These are phyloP conservation scores for Lactuca saligna DNA, from an alignment of 129 eudicot species.

Conservation along the genomic window DNA sequence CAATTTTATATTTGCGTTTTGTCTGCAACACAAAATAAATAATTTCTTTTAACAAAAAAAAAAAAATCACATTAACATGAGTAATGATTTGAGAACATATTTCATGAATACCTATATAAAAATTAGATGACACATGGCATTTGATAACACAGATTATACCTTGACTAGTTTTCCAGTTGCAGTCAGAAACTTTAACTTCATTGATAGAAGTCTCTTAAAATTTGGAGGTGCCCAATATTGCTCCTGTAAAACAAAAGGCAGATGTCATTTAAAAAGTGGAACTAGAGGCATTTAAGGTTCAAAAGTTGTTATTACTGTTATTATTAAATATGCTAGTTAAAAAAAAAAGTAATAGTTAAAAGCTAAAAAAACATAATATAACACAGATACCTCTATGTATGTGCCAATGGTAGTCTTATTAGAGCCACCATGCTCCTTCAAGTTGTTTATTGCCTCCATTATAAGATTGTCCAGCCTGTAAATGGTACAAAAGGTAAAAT, in stretches of 20 bases:
- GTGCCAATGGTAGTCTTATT: constrained; percentile 88
- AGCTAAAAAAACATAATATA: neutral
- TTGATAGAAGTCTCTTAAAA: constrained; percentile 81
- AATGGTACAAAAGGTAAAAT: constrained; percentile 16
- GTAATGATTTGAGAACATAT: no score
- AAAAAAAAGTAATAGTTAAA: no score
- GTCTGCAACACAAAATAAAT: constrained; percentile 36
- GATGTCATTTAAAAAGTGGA: constrained; percentile 13
- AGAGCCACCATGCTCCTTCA: constrained; percentile 92
- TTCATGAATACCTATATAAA: no score
- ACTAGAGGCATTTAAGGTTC: neutral
- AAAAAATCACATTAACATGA: no score
- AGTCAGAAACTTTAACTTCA: constrained; percentile 77
- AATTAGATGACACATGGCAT: neutral
- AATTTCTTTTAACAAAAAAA: no score
- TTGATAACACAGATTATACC: constrained; percentile 40
- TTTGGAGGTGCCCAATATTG: constrained; percentile 97
- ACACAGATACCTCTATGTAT: constrained; percentile 70
- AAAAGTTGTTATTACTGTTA: neutral
- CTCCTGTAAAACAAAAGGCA: constrained; percentile 47
- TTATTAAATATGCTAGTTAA: neutral
- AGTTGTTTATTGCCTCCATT: constrained; percentile 84
- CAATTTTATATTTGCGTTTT: constrained; percentile 71
- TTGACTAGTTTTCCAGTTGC: constrained; percentile 72
- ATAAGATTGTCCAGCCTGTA: constrained; percentile 92